Evolutionary conservation across 2,329 filamentous ascomycete species (phyloP), one percentile per base, ranked within the genome.

Genomic region (Venturia effusa): DNA sequence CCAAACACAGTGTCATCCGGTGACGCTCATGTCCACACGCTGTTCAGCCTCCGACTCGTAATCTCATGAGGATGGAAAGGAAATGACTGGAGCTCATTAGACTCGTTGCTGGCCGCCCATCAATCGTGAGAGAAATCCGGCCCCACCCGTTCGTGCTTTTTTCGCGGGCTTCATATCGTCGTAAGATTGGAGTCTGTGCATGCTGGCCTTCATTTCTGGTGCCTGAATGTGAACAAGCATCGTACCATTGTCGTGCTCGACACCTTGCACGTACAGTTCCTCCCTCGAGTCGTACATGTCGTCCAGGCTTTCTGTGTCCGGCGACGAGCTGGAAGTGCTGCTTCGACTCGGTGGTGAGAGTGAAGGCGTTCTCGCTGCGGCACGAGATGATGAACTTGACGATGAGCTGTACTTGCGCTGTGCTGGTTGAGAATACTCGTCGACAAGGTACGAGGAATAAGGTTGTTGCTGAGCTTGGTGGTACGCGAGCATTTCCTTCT

Each of bases 191-290:
- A 75, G 71, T 19, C 70, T 68, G 65, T 75, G 73, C 64, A 74
- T 69, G 43, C 54, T 43, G 57, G 59, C 67, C 70, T 74, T 75
- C 8, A 66, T 61, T 39, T 27, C 66, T 7, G 70, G 68, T 62
- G 69, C 70, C 66, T 73, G 70, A 69, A 79, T 76, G 71, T 79
- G 75, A 67, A 79, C 76, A 70, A 79, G 68, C 34, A 74, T 76
- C 43, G 77, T 74, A 54, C 74, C 72, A 64, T 72, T 71, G 62
- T 76, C 74, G 54, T 70, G 67, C 68, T 78, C 77, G 71, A 77
- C 78, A 63, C 75, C 77, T 61, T 77, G 71, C 43, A 74, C 69
- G 34, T 71, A 69, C 22, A 72, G 68, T 45, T 65, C 63, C 30
- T 66, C 66, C 24, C 32, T 66, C 40, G 63, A 59, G 27, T 65